phyloP scores from a whole-genome alignment of 257 asterid genomes.

The Gardenia jasminoides region DNA sequence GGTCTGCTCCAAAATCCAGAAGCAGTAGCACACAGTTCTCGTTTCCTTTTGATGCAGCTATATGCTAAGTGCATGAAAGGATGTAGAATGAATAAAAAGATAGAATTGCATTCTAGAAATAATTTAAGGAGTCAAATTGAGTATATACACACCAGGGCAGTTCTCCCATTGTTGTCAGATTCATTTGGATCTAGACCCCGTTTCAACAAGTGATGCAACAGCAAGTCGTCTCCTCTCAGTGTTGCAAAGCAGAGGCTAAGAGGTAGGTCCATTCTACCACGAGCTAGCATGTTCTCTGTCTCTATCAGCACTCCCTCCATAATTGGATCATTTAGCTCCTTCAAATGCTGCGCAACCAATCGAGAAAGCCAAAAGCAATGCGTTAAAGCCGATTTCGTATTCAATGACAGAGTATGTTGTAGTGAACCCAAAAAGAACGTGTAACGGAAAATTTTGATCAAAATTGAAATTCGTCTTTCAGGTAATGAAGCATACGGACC shows the following conservation, averaged over 20 bases:
- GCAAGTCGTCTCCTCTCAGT: conserved; percentile 79
- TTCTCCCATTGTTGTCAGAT: conserved; percentile 66
- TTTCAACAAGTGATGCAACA: conserved; percentile 77
- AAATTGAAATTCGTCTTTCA: background rate
- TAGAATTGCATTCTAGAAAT: background rate
- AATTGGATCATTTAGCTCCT: conserved; percentile 69
- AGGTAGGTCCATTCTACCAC: conserved; percentile 91
- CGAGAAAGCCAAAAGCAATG: background rate
- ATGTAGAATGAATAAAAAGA: conserved; percentile 2
- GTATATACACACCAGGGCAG: conserved; percentile 46
- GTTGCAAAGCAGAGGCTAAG: conserved; percentile 89
- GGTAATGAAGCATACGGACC: conserved; percentile 33
- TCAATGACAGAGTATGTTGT: background rate
- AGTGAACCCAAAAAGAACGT: background rate
- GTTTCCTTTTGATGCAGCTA: conserved; percentile 78
- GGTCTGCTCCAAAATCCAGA: conserved; percentile 79
- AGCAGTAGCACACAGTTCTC: conserved; percentile 67
- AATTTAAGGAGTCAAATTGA: background rate
- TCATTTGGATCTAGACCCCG: conserved; percentile 93
- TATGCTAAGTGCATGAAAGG: conserved; percentile 53
- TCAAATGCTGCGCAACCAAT: conserved; percentile 60
- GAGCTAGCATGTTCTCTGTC: conserved; percentile 85
- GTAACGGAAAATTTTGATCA: background rate
- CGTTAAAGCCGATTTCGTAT: background rate
- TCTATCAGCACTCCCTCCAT: conserved; percentile 85